These are phyloP conservation scores for Fusarium vanettenii DNA, from an alignment of 2,329 filamentous ascomycete species.

Conservation along the genomic window DNA sequence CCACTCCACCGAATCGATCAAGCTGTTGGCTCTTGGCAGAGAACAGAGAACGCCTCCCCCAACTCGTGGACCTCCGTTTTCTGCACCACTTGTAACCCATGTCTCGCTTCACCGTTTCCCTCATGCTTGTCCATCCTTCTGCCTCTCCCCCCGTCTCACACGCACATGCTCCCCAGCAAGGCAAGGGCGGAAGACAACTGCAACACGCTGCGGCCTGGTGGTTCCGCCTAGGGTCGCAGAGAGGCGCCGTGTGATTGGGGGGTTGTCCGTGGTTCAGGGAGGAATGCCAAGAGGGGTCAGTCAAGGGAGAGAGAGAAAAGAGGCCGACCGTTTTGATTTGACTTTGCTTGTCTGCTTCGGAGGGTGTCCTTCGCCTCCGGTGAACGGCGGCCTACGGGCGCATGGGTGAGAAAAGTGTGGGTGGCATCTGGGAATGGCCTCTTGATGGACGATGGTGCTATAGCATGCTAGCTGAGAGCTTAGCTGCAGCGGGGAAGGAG, in stretches of 20 bases:
- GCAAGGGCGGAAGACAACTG: slow-evolving; percentile 16
- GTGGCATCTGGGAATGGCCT: slow-evolving; percentile 14
- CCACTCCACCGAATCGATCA: not conserved
- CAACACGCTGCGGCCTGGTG: slow-evolving; percentile 14
- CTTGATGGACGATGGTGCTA: not conserved
- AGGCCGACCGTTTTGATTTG: slow-evolving; percentile 20
- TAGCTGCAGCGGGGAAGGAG: slow-evolving; percentile 1
- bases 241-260: slow-evolving; percentile 16
- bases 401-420: slow-evolving; percentile 4
- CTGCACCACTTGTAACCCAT: not conserved
- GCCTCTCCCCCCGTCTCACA: not conserved
- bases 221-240: slow-evolving; percentile 20
- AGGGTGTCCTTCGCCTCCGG: slow-evolving; percentile 10
- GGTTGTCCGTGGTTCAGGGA: not conserved
- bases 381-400: slow-evolving; percentile 10
- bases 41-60: slow-evolving; percentile 8
- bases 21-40: slow-evolving; percentile 8
- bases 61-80: not conserved
- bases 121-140: not conserved
- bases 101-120: slow-evolving; percentile 4
- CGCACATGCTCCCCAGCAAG: not conserved
- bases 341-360: not conserved
- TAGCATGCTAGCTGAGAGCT: not conserved
- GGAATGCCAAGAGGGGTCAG: slow-evolving; percentile 24
- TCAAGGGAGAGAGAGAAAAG: not conserved